These are phyloP conservation scores for Vitis rupestris DNA, from an alignment of 164 flowering plant species.

Conservation along the genomic window DNA sequence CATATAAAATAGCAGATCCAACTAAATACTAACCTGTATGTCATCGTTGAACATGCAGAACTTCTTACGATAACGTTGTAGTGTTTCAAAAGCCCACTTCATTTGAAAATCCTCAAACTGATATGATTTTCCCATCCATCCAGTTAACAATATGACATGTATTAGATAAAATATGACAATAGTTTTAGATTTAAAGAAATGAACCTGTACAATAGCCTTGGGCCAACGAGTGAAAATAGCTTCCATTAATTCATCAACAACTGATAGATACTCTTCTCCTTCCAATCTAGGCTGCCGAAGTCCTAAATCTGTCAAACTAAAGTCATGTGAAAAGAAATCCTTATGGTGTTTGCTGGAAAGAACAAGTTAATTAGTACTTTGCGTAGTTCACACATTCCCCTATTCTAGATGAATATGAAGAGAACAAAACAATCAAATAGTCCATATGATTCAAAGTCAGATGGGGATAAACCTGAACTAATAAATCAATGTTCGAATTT, in stretches of 20 bases:
- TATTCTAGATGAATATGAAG: too few relatives aligned
- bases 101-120: slow-evolving; percentile 99
- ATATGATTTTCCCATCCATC: slow-evolving; percentile 7
- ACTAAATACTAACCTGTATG: slow-evolving; percentile 62
- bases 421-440: too few relatives aligned
- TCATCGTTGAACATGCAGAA: slow-evolving; percentile 99
- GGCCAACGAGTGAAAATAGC: slow-evolving; percentile 94
- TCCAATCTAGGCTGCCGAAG: slow-evolving; percentile 87
- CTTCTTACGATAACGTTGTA: slow-evolving; percentile 77
- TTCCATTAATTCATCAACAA: slow-evolving; percentile 99
- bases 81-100: slow-evolving; percentile 99
- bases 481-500: too few relatives aligned
- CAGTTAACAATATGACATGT: slow-evolving; percentile 3
- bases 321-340: slow-evolving; percentile 11
- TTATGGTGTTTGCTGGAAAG: neutral
- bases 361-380: neutral
- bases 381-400: neutral
- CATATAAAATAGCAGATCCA: slow-evolving; percentile 2
- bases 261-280: slow-evolving; percentile 86
- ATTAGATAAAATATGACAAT: neutral
- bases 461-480: too few relatives aligned
- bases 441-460: too few relatives aligned
- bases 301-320: slow-evolving; percentile 80
- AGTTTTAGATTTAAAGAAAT: slow-evolving; percentile 9
- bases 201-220: slow-evolving; percentile 95